A percentile compares a stretch with the other conserved stretches of the same genome.
Conservation (phyloP, 352 stramenopile species). For the Phytophthora pisi region DNA sequence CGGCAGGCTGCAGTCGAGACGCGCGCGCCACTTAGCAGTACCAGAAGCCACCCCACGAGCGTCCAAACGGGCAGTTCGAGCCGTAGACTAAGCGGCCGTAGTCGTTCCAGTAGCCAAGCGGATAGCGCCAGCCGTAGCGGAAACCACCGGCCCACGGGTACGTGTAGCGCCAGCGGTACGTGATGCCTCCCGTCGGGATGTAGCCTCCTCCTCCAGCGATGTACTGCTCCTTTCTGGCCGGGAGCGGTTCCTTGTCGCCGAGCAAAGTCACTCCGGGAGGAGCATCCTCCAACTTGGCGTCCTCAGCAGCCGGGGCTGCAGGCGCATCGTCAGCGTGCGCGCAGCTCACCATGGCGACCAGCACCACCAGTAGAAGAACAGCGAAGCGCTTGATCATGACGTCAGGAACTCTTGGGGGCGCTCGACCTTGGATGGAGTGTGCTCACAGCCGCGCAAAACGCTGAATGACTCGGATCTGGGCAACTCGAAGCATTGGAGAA, state of each 20-base stretch:
- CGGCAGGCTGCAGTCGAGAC: slow-evolving; percentile 19
- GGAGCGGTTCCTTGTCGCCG: slow-evolving; percentile 28
- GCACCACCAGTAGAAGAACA: slow-evolving; percentile 28
- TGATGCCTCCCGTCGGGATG: slow-evolving; percentile 37
- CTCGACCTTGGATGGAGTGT: slow-evolving; percentile 12
- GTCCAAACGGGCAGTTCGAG: slow-evolving; percentile 33
- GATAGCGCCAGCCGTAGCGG: slow-evolving; percentile 50
- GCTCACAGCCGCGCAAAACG: slow-evolving; percentile 26
- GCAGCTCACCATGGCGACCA: slow-evolving; percentile 34
- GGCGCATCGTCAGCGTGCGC: slow-evolving; percentile 30
- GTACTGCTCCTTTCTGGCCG: slow-evolving; percentile 29
- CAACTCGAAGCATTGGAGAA: slow-evolving; percentile 11
- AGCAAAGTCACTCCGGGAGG: slow-evolving; percentile 34
- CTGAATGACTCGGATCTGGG: slow-evolving; percentile 21
- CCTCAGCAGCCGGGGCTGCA: slow-evolving; percentile 5
- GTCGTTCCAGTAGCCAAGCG: slow-evolving; percentile 43
- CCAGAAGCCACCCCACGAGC: slow-evolving; percentile 35
- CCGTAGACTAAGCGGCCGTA: slow-evolving; percentile 42
- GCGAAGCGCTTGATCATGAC: slow-evolving; percentile 36
- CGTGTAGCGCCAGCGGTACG: slow-evolving; percentile 42
- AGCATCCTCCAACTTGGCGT: slow-evolving; percentile 14
- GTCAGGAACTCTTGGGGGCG: background rate
- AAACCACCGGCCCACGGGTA: slow-evolving; percentile 27
- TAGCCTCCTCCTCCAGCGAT: slow-evolving; percentile 32
- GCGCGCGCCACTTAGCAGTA: slow-evolving; percentile 40